Percentiles rank a stretch among this genome's conserved stretches.
These are phyloP conservation scores for Metarhizium guizhouense DNA, from an alignment of 2,329 filamentous ascomycete species.

Conservation along the genomic window DNA sequence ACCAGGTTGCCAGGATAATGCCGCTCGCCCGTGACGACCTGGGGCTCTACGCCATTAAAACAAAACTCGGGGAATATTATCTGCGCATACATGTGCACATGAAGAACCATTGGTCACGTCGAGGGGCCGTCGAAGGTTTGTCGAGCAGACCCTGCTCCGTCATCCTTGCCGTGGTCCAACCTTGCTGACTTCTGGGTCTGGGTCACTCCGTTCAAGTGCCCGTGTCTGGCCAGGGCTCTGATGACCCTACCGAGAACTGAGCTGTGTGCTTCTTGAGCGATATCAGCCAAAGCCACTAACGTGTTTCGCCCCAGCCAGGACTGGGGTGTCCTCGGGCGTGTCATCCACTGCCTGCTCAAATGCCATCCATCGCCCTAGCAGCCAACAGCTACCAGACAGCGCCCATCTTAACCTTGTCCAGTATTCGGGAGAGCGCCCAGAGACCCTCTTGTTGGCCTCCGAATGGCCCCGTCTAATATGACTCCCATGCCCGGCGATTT, in stretches of 20 bases:
- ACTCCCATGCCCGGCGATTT: neutral
- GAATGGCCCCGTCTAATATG: neutral
- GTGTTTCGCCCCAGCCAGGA: slow-evolving; percentile 30
- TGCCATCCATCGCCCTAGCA: neutral
- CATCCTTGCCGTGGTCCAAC: slow-evolving; percentile 6
- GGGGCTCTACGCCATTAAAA: slow-evolving; percentile 37
- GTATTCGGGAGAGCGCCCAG: too few species aligned
- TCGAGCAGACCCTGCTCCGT: slow-evolving; percentile 26
- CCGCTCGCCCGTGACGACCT: slow-evolving; percentile 25
- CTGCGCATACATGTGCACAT: slow-evolving; percentile 11
- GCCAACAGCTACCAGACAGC: neutral
- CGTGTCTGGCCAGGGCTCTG: neutral
- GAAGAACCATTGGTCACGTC: neutral
- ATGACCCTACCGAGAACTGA: neutral
- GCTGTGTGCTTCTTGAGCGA: slow-evolving; percentile 2
- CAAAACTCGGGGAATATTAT: slow-evolving; percentile 41
- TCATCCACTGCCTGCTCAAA: slow-evolving; percentile 8
- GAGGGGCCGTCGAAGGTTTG: neutral
- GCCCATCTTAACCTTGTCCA: too few species aligned
- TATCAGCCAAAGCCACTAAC: slow-evolving; percentile 32
- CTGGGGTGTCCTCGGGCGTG: slow-evolving; percentile 17
- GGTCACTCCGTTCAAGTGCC: neutral
- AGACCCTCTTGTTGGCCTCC: neutral
- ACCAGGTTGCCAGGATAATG: neutral
- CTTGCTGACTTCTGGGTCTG: neutral